Percentiles rank a stretch among this genome's conserved stretches.
Conservation (phyloP, 2,329 filamentous ascomycete genomes). For the Colletotrichum sp. region DNA sequence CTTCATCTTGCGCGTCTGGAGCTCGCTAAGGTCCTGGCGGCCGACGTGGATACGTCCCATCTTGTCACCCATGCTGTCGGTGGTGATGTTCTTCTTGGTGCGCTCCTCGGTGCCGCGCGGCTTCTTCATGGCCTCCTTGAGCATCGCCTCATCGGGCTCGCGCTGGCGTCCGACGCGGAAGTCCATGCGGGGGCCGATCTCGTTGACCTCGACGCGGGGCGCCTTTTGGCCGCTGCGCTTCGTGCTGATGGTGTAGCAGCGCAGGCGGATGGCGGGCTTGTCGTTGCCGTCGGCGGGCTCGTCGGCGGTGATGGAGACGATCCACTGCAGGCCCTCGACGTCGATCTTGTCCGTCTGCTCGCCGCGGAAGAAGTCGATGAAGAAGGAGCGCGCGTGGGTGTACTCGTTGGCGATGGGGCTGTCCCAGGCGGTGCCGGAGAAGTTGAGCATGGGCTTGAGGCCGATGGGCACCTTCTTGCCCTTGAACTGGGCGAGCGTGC, state of each 20-base stretch:
- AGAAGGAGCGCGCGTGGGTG: conserved; percentile 83
- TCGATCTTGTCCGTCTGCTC: conserved; percentile 79
- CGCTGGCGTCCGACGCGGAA: conserved; percentile 82
- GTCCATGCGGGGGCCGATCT: conserved; percentile 94
- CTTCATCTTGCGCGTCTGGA: conserved; percentile 99
- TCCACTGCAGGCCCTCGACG: conserved; percentile 92
- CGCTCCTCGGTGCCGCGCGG: conserved; percentile 75
- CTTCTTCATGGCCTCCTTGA: conserved; percentile 92
- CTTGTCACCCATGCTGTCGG: conserved; percentile 94
- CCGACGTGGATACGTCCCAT: conserved; percentile 90
- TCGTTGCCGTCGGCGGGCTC: conserved; percentile 54
- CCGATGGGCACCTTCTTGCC: conserved; percentile 78
- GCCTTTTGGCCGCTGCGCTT: conserved; percentile 86
- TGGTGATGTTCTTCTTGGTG: conserved; percentile 96
- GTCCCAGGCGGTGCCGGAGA: conserved; percentile 88
- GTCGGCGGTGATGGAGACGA: conserved; percentile 81
- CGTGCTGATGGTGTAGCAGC: conserved; percentile 86
- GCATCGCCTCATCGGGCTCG: conserved; percentile 77
- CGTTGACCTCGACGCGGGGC: conserved; percentile 90
- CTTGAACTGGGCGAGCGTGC: conserved; percentile 77
- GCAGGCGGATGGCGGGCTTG: conserved; percentile 68
- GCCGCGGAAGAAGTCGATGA: conserved; percentile 90
- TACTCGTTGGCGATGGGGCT: conserved; percentile 80
- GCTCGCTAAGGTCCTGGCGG: conserved; percentile 82
- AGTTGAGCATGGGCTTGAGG: conserved; percentile 88